Evolutionary conservation across 148 eudicot genomes (phyloP).

Genomic region (Spergularia marina): DNA sequence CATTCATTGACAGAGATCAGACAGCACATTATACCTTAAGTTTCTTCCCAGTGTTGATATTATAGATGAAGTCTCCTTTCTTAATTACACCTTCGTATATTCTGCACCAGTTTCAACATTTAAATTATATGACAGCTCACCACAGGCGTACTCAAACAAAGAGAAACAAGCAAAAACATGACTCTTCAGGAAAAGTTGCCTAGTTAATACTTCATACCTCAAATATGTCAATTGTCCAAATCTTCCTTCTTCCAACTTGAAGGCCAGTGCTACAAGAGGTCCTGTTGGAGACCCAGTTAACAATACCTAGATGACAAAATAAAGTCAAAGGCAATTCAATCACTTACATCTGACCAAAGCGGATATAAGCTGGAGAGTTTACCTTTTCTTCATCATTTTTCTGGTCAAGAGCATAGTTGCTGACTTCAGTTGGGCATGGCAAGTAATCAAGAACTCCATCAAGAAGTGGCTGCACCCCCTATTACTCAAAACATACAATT

Average conservation of each 20-base stretch:
- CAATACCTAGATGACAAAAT: conserved; percentile 45
- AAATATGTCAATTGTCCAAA: conserved; percentile 93
- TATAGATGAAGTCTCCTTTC: conserved; percentile 91
- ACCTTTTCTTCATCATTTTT: conserved; percentile 91
- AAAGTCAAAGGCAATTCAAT: conserved; percentile 5
- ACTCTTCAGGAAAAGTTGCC: not conserved
- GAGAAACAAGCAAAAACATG: conserved; percentile 6
- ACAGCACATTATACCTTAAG: conserved; percentile 50
- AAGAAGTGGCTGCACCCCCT: conserved; percentile 98
- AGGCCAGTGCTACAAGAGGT: conserved; percentile 91
- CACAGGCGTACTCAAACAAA: not conserved
- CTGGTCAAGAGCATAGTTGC: conserved; percentile 87
- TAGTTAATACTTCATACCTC: conserved; percentile 40
- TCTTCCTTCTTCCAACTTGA: conserved; percentile 91
- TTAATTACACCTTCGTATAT: conserved; percentile 84
- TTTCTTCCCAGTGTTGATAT: conserved; percentile 89
- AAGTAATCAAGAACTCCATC: conserved; percentile 83
- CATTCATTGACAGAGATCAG: not conserved
- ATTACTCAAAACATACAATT: conserved; percentile 23
- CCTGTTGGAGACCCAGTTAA: conserved; percentile 76
- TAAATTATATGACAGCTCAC: not conserved
- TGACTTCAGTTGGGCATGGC: conserved; percentile 93
- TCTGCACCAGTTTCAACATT: conserved; percentile 44
- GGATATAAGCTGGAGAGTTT: conserved; percentile 4
- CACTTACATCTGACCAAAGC: not conserved